Conservation (phyloP, 306 rosid species). For the Quercus bicolor region DNA sequence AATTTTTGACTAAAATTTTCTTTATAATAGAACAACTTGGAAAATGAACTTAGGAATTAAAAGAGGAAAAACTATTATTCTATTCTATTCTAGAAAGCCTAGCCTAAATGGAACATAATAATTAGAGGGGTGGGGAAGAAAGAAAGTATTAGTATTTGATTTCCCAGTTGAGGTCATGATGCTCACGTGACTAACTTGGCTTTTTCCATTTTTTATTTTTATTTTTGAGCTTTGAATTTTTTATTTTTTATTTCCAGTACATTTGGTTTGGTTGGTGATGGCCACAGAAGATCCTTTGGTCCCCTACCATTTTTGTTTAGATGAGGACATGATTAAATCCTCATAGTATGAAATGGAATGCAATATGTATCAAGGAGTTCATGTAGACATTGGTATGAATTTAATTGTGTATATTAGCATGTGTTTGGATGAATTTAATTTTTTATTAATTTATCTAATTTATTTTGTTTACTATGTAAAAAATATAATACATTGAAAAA, state of each 20-base stretch:
- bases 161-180: slow-evolving; percentile 5
- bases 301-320: not conserved
- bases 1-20: not conserved
- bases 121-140: not conserved
- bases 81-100: not conserved
- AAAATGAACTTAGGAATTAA: not conserved
- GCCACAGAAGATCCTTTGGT: slow-evolving; percentile 12
- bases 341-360: not conserved
- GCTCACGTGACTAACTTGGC: slow-evolving; percentile 18
- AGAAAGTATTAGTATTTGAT: not conserved
- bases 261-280: not conserved
- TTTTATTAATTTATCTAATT: no score
- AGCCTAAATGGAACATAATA: slow-evolving; percentile 2
- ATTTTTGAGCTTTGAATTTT: not conserved
- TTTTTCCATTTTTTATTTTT: not conserved
- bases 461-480: no score
- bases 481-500: no score
- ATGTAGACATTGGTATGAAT: no score
- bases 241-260: no score
- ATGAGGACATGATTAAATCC: not conserved
- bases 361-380: not conserved
- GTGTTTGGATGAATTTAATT: no score
- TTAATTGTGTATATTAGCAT: no score
- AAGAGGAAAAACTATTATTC: not conserved
- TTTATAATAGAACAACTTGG: not conserved